Evolutionary conservation across 2,329 filamentous ascomycete species (phyloP).

Genomic region (Rutstroemia sp.): DNA sequence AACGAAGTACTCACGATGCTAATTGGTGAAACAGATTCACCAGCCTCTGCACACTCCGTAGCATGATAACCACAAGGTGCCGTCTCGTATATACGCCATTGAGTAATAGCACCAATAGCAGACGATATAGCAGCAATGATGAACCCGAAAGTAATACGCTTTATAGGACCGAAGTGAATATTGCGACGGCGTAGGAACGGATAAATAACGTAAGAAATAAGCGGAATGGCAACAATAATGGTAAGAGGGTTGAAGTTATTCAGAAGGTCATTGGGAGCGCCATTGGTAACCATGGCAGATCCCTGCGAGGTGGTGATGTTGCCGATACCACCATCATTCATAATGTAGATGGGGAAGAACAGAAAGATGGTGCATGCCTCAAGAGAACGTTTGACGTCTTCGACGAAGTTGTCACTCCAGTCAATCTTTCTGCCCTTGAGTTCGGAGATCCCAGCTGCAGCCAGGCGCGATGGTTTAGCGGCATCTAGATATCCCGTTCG

Average conservation of each 20-base stretch:
- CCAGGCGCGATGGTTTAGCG: conserved; percentile 59
- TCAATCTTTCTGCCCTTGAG: conserved; percentile 44
- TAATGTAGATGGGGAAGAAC: conserved; percentile 39
- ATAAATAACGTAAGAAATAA: conserved; percentile 62
- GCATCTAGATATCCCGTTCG: conserved; percentile 52
- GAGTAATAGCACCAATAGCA: conserved; percentile 47
- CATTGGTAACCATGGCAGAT: conserved; percentile 59
- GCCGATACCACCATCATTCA: conserved; percentile 39
- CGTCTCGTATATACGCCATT: conserved; percentile 55
- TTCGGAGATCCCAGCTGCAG: conserved; percentile 39
- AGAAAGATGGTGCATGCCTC: conserved; percentile 62
- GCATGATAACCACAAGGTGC: conserved; percentile 48
- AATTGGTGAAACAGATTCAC: conserved; percentile 16
- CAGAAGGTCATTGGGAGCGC: conserved; percentile 71
- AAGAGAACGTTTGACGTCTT: conserved; percentile 64
- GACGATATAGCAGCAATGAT: conserved; percentile 53
- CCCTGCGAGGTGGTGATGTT: conserved; percentile 41
- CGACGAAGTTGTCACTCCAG: conserved; percentile 76
- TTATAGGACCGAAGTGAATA: conserved; percentile 65
- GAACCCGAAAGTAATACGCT: conserved; percentile 66
- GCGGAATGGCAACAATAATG: conserved; percentile 65
- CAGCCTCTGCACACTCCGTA: conserved; percentile 16
- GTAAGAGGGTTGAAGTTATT: conserved; percentile 69
- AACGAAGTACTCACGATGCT: conserved; percentile 10
- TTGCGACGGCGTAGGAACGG: conserved; percentile 55